Evolutionary conservation across 805 yeast species (phyloP).

Genomic region (Barnettozyma sp.): DNA sequence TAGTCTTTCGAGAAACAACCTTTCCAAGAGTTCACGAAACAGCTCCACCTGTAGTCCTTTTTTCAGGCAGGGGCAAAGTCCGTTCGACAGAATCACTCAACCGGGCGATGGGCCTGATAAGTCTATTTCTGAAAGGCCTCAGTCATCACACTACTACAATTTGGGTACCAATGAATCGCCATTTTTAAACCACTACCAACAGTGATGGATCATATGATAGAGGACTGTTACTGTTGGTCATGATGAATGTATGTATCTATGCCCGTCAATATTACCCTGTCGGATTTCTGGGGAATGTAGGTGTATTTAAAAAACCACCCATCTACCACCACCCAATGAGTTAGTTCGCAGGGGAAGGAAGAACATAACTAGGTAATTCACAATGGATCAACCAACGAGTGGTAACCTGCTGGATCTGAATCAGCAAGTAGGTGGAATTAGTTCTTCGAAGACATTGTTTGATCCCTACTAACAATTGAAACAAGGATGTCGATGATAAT

Average conservation of each 20-base stretch:
- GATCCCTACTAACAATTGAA: background rate
- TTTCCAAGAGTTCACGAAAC: background rate
- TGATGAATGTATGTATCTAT: no score
- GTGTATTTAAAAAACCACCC: no score
- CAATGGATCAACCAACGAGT: conserved; percentile 4
- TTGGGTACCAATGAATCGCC: conserved; percentile 12
- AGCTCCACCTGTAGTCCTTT: conserved; percentile 6
- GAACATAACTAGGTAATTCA: background rate
- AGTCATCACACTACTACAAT: conserved; percentile 18
- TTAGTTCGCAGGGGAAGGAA: no score
- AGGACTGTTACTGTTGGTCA: no score
- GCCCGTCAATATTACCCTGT: background rate
- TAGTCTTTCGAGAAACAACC: background rate
- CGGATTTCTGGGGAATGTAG: no score
- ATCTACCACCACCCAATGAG: no score
- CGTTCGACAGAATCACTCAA: conserved; percentile 9
- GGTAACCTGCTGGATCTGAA: conserved; percentile 12
- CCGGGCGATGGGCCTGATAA: background rate
- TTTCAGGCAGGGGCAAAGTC: conserved; percentile 13
- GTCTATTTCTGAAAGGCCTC: background rate
- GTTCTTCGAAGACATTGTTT: background rate
- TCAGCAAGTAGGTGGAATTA: conserved; percentile 2
- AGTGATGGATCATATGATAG: no score
- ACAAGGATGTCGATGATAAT: conserved; percentile 5
- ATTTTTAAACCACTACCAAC: conserved; percentile 15